phyloP scores from a whole-genome alignment of 1,284 basidiomycete genomes.

The Trichosporon sp. region DNA sequence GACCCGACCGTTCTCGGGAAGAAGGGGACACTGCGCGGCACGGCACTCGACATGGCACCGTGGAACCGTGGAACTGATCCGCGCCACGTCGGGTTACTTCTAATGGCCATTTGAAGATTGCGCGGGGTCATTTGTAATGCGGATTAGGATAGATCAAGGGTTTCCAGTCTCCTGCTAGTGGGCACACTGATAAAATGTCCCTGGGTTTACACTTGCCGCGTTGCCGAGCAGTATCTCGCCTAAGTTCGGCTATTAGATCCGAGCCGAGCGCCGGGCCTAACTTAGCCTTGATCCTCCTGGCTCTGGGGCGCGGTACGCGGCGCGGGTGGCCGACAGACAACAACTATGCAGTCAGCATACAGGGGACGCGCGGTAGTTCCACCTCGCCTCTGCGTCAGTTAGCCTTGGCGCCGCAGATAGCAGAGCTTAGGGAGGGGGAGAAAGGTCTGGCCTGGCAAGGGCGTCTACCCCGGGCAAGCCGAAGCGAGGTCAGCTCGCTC shows the following conservation, averaged over 20 bases:
- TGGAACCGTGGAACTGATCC: too few species aligned
- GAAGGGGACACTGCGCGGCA: background rate
- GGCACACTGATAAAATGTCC: conserved; percentile 3
- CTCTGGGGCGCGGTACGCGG: background rate
- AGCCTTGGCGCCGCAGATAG: too few species aligned
- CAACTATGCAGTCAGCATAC: too few species aligned
- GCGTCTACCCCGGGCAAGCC: too few species aligned
- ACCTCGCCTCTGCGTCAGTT: too few species aligned
- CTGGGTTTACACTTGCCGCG: too few species aligned
- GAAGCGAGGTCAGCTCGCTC: too few species aligned
- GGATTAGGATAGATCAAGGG: background rate
- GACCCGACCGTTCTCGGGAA: background rate
- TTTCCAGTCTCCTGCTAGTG: background rate
- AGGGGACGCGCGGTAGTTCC: too few species aligned
- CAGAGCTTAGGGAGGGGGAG: too few species aligned
- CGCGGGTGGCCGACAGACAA: background rate
- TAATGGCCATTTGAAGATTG: too few species aligned
- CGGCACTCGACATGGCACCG: background rate
- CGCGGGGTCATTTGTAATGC: background rate
- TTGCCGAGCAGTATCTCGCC: conserved; percentile 3
- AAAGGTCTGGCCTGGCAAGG: too few species aligned
- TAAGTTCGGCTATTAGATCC: conserved; percentile 6
- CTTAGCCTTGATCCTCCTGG: background rate
- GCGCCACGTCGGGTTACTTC: background rate
- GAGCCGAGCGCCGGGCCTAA: conserved; percentile 2